A percentile compares a stretch with the other conserved stretches of the same genome.
Evolutionary conservation across 2,329 filamentous ascomycete genomes (phyloP).

Genomic region (Chrysoporthe cubensis): DNA sequence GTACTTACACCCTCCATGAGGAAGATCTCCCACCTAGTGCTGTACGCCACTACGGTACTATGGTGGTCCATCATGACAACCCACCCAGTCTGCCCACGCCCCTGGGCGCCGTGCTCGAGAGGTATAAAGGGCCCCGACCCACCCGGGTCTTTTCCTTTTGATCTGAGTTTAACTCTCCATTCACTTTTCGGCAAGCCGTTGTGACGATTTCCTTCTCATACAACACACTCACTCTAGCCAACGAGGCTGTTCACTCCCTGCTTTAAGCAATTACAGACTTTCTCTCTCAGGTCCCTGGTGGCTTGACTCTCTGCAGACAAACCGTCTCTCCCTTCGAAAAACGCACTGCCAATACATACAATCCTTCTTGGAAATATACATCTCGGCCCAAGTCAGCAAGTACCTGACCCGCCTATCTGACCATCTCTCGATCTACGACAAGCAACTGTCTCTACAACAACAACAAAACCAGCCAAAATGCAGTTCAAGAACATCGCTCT

Average conservation of each 20-base stretch:
- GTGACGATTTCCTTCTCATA: constrained; percentile 19
- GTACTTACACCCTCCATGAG: not conserved
- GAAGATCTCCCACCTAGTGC: not conserved
- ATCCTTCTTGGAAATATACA: constrained; percentile 10
- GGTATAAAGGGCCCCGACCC: constrained; percentile 27
- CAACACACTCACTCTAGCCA: constrained; percentile 26
- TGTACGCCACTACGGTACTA: not conserved
- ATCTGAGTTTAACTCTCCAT: not conserved
- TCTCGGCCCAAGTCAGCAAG: constrained; percentile 8
- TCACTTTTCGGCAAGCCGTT: constrained; percentile 27
- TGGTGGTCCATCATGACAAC: not conserved
- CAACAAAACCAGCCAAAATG: constrained; percentile 50
- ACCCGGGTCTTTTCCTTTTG: constrained; percentile 1
- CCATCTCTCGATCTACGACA: constrained; percentile 2
- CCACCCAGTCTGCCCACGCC: not conserved
- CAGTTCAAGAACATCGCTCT: constrained; percentile 54
- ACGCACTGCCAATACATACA: constrained; percentile 18
- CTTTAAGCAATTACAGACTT: constrained; percentile 20
- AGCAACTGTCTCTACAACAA: constrained; percentile 1
- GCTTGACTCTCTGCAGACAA: constrained; percentile 26
- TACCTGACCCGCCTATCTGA: constrained; percentile 3
- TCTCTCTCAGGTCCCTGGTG: constrained; percentile 24
- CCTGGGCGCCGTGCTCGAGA: not conserved
- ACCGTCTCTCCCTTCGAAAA: constrained; percentile 17
- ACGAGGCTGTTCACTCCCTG: constrained; percentile 26